phyloP scores from a whole-genome alignment of 495 filamentous ascomycete genomes.

The Melanomma pulvis-pyrius region DNA sequence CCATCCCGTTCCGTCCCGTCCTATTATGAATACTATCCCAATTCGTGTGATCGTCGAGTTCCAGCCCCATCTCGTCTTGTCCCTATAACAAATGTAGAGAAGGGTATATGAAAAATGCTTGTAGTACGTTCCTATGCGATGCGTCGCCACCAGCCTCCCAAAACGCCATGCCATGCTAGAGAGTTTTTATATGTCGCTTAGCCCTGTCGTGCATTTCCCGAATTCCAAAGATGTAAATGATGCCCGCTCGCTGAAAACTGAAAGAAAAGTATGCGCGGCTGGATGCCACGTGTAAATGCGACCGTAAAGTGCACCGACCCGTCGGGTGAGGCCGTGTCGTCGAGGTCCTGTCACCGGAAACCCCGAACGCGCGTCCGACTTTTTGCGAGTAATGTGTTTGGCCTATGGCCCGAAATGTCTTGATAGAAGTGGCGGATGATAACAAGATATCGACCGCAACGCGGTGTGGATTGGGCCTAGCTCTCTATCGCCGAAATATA shows the following conservation, averaged over 20 bases:
- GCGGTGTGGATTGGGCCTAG: background rate
- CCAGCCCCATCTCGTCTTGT: background rate
- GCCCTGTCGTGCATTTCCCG: background rate
- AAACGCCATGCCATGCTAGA: background rate
- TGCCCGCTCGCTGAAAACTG: background rate
- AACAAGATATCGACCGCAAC: background rate
- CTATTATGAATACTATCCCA: background rate
- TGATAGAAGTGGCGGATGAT: background rate
- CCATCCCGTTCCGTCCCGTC: background rate
- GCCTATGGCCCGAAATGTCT: background rate
- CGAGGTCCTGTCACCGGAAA: background rate
- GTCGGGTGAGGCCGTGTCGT: background rate
- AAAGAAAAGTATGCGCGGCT: background rate
- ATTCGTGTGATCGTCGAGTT: background rate
- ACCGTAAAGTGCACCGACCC: background rate
- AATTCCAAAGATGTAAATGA: background rate
- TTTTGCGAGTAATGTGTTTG: slow-evolving; percentile 1
- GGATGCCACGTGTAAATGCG: background rate
- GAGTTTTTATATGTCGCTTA: background rate
- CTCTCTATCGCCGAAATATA: slow-evolving; percentile 29
- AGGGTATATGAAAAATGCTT: background rate
- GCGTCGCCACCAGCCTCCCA: background rate
- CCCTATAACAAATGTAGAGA: background rate
- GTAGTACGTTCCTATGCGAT: background rate
- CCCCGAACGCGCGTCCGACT: background rate